phyloP scores from a whole-genome alignment of 345 rosid genomes.

The Microthlaspi erraticum region DNA sequence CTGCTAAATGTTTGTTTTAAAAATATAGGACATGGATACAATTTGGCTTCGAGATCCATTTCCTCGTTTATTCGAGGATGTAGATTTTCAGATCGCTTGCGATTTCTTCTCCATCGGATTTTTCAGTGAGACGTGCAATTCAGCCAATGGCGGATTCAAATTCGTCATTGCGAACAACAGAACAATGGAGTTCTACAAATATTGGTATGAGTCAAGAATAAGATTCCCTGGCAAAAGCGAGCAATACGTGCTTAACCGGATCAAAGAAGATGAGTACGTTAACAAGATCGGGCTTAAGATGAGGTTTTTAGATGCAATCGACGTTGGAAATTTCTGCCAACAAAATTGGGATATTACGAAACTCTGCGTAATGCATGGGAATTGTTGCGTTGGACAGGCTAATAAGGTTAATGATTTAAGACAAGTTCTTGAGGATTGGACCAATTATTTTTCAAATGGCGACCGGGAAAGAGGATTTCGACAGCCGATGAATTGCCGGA shows the following conservation, averaged over 20 bases:
- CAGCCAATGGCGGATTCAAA: conserved; percentile 69
- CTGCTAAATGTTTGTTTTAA: too few relatives aligned
- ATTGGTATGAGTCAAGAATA: conserved; percentile 59
- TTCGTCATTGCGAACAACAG: conserved; percentile 54
- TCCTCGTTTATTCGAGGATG: conserved; percentile 49
- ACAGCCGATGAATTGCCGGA: conserved; percentile 29
- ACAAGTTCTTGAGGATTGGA: conserved; percentile 64
- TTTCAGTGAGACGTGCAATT: conserved; percentile 40
- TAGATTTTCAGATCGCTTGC: conserved; percentile 77
- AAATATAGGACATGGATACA: conserved; percentile 60
- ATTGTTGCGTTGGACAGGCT: conserved; percentile 64
- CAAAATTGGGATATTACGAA: conserved; percentile 51
- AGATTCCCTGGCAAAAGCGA: conserved; percentile 48
- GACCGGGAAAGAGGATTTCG: background rate
- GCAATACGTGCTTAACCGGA: conserved; percentile 23
- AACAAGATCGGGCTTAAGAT: conserved; percentile 46
- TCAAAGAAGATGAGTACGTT: background rate
- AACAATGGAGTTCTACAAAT: conserved; percentile 61
- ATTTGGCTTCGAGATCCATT: conserved; percentile 80
- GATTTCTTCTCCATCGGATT: conserved; percentile 49
- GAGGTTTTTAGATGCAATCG: conserved; percentile 58
- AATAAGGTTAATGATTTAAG: conserved; percentile 59
- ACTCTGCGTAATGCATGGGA: conserved; percentile 78
- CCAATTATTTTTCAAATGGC: conserved; percentile 25
- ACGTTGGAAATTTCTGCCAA: conserved; percentile 70